These are phyloP conservation scores for Sphaerostilbella broomeana DNA, from an alignment of 2,329 filamentous ascomycete genomes.

Conservation along the genomic window DNA sequence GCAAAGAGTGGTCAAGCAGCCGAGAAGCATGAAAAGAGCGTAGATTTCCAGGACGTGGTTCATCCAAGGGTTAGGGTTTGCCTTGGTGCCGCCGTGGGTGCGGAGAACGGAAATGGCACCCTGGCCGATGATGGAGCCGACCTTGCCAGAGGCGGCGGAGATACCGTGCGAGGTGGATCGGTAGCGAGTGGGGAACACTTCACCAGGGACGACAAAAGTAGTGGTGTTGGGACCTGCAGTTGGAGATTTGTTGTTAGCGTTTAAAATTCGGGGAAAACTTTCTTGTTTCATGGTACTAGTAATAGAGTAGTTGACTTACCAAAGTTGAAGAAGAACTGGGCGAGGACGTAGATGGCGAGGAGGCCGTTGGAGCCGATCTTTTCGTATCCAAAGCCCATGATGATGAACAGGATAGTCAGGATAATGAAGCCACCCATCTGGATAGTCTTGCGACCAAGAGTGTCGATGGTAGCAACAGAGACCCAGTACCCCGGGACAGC, in stretches of 20 bases:
- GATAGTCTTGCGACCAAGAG: constrained; percentile 69
- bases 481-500: constrained; percentile 80
- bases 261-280: background rate
- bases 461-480: constrained; percentile 67
- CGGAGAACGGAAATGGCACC: constrained; percentile 51
- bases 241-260: background rate
- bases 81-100: constrained; percentile 35
- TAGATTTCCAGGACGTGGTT: constrained; percentile 71
- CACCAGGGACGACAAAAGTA: constrained; percentile 51
- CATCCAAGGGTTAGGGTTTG: constrained; percentile 55
- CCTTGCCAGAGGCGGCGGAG: constrained; percentile 48
- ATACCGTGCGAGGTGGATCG: constrained; percentile 52
- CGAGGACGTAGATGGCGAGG: constrained; percentile 48
- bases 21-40: constrained; percentile 70
- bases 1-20: constrained; percentile 60
- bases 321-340: constrained; percentile 56
- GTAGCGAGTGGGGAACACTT: constrained; percentile 52
- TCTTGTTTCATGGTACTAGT: background rate
- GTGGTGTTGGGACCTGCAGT: constrained; percentile 44
- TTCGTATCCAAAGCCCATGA: constrained; percentile 58
- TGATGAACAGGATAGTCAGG: constrained; percentile 53
- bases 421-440: constrained; percentile 59
- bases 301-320: constrained; percentile 22
- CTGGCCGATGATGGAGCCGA: constrained; percentile 51
- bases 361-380: constrained; percentile 46